These are phyloP conservation scores for Colletotrichum sp. DNA, from an alignment of 2,329 filamentous ascomycete species.

Conservation along the genomic window DNA sequence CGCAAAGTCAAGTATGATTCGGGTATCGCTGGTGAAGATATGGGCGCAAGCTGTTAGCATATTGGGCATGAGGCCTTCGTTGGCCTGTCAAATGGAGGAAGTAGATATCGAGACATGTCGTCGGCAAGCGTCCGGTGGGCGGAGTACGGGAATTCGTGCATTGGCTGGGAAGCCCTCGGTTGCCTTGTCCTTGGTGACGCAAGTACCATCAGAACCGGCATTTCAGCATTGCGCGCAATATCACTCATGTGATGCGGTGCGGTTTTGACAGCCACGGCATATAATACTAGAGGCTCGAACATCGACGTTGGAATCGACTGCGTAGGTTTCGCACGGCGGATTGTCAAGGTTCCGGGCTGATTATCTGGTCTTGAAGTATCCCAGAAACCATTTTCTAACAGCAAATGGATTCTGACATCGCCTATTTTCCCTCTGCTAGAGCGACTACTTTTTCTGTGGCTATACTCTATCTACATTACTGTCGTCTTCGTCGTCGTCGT, in stretches of 20 bases:
- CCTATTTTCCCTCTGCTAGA: too few relatives aligned
- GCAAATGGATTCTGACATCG: too few relatives aligned
- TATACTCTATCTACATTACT: too few relatives aligned
- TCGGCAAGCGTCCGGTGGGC: not conserved
- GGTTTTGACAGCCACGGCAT: not conserved
- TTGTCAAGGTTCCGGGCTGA: too few relatives aligned
- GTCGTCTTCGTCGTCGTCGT: too few relatives aligned
- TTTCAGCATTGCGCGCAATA: not conserved
- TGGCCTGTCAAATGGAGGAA: not conserved
- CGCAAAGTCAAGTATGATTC: accelerated
- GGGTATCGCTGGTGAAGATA: not conserved
- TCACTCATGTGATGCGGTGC: not conserved
- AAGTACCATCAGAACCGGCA: not conserved
- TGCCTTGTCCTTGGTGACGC: accelerated
- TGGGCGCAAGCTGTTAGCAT: not conserved
- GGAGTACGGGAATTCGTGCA: not conserved
- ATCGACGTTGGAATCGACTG: not conserved
- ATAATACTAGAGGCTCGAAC: not conserved
- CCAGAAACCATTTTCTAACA: too few relatives aligned
- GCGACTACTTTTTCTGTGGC: too few relatives aligned
- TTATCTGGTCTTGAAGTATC: too few relatives aligned
- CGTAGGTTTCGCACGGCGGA: not conserved
- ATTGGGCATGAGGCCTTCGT: not conserved
- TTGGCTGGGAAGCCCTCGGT: not conserved
- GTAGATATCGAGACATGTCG: not conserved